Conservation (phyloP, 108 stramenopile genomes). For the Cyclotella baltica region DNA sequence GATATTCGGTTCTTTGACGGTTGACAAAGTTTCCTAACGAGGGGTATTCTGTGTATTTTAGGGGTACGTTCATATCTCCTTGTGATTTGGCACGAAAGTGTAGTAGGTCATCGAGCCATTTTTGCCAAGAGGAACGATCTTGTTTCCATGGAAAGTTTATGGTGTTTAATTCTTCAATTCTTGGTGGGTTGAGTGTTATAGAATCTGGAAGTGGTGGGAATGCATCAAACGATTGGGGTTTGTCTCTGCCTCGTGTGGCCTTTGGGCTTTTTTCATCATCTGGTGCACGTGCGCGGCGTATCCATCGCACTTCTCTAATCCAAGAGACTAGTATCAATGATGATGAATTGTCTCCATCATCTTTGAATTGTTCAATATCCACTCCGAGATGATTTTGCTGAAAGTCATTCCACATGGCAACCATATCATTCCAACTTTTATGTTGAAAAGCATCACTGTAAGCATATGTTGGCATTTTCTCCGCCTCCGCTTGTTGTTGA, state of each 20-base stretch:
- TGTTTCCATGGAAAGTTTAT: slow-evolving; percentile 32
- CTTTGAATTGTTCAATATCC: neutral
- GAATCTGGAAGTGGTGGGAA: slow-evolving; percentile 3
- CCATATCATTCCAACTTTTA: slow-evolving; percentile 4
- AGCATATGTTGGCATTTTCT: neutral
- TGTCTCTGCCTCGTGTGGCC: neutral
- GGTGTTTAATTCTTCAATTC: slow-evolving; percentile 8
- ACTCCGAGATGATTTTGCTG: neutral
- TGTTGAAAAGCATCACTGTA: neutral
- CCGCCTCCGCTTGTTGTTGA: neutral
- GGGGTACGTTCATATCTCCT: slow-evolving; percentile 34
- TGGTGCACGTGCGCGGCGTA: slow-evolving; percentile 8
- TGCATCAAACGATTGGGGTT: neutral
- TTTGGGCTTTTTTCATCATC: neutral
- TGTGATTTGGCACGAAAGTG: slow-evolving; percentile 35
- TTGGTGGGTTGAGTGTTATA: slow-evolving; percentile 18
- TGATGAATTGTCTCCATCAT: neutral
- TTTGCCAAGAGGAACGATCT: slow-evolving; percentile 24
- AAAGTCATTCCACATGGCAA: neutral
- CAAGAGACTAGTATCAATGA: slow-evolving; percentile 27
- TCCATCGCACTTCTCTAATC: slow-evolving; percentile 33
- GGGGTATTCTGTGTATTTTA: slow-evolving; percentile 38
- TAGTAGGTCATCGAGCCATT: slow-evolving; percentile 35
- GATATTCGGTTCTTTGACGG: slow-evolving; percentile 48
- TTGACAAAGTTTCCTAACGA: slow-evolving; percentile 43